Conservation (phyloP, 2,329 filamentous ascomycete genomes). For the Aspergillus sp. region DNA sequence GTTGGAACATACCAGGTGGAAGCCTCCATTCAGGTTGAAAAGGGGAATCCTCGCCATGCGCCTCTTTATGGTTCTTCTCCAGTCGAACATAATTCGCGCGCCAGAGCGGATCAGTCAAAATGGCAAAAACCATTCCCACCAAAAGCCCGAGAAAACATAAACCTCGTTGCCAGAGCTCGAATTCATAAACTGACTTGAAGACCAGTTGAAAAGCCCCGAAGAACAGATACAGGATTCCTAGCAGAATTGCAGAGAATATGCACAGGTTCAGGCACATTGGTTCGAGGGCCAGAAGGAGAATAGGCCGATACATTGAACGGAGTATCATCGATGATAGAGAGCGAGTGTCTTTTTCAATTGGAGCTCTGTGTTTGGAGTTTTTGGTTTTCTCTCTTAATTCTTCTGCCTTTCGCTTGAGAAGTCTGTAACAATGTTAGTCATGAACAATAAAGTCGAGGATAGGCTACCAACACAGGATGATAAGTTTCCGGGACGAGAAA, state of each 20-base stretch:
- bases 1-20: constrained; percentile 50
- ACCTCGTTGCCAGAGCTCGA: constrained; percentile 76
- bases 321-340: constrained; percentile 61
- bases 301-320: constrained; percentile 58
- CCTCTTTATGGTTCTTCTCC: constrained; percentile 32
- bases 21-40: constrained; percentile 85
- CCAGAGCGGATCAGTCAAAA: constrained; percentile 43
- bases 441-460: background rate
- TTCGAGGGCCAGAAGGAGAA: constrained; percentile 74
- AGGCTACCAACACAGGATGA: constrained; percentile 46
- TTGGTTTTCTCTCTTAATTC: constrained; percentile 68
- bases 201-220: constrained; percentile 84
- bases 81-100: constrained; percentile 40
- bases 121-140: constrained; percentile 43
- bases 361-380: constrained; percentile 70
- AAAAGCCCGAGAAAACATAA: constrained; percentile 63
- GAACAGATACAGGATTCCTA: constrained; percentile 85
- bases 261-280: constrained; percentile 83
- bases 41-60: constrained; percentile 31
- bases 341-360: constrained; percentile 67
- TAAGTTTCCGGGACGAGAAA: constrained; percentile 85
- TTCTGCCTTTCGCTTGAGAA: constrained; percentile 68
- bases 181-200: constrained; percentile 70
- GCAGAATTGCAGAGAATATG: constrained; percentile 75
- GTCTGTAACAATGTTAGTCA: constrained; percentile 16